Percentiles rank a stretch among this genome's conserved stretches.
Evolutionary conservation across 495 filamentous ascomycete species (phyloP).

Genomic region (Penicillium alfredii): DNA sequence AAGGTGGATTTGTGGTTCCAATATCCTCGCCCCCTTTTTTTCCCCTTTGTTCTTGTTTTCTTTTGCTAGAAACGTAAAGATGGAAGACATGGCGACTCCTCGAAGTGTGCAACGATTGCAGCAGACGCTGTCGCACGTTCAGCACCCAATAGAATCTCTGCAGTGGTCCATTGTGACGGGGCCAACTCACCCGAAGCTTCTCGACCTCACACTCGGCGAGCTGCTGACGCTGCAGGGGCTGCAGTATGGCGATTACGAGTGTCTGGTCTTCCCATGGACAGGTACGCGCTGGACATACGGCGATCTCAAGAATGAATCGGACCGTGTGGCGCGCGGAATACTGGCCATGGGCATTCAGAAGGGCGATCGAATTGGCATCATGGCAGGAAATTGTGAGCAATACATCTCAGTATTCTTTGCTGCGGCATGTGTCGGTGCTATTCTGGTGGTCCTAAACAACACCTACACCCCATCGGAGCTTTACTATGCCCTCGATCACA

Average conservation of each 20-base stretch:
- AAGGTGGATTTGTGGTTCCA: too few species aligned
- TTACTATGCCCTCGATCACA: constrained; percentile 57
- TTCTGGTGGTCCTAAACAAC: constrained; percentile 65
- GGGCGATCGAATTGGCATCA: constrained; percentile 61
- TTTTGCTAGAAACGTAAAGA: constrained; percentile 2
- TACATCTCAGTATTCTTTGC: constrained; percentile 66
- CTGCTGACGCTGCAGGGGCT: constrained; percentile 56
- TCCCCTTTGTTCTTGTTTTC: constrained; percentile 5
- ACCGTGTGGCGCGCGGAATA: constrained; percentile 53
- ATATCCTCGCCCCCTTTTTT: too few species aligned
- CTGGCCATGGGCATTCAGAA: constrained; percentile 53
- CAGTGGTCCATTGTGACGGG: constrained; percentile 51
- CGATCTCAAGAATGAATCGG: constrained; percentile 54
- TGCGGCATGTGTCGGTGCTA: constrained; percentile 57
- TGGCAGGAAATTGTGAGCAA: constrained; percentile 67
- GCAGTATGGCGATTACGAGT: constrained; percentile 54
- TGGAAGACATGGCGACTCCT: constrained; percentile 21
- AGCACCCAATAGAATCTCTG: constrained; percentile 13
- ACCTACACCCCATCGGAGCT: constrained; percentile 63
- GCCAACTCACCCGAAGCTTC: constrained; percentile 52
- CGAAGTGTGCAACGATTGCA: constrained; percentile 31
- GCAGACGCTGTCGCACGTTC: constrained; percentile 35
- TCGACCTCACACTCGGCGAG: constrained; percentile 57
- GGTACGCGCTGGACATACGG: constrained; percentile 62
- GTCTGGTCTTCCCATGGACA: constrained; percentile 60